phyloP scores from a whole-genome alignment of 1,139 yeast genomes.

The Yamadazyma dendronema region DNA sequence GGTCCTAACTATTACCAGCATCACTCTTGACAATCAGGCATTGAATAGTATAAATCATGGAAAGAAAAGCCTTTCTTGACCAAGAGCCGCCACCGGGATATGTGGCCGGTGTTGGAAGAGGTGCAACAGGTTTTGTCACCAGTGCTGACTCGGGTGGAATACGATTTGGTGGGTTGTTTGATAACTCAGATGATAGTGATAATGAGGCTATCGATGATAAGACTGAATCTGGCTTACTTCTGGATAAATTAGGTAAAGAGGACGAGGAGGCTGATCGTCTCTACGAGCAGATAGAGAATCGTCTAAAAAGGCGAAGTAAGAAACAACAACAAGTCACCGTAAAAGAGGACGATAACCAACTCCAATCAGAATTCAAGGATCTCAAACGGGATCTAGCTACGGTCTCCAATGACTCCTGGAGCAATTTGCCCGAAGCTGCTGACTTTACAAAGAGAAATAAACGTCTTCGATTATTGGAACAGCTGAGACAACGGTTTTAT shows the following conservation, averaged over 20 bases:
- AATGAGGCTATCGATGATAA: conserved; percentile 26
- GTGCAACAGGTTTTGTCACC: conserved; percentile 91
- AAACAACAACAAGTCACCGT: conserved; percentile 19
- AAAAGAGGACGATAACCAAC: conserved; percentile 19
- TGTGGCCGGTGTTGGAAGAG: conserved; percentile 90
- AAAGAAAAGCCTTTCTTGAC: conserved; percentile 65
- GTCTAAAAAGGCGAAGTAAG: conserved; percentile 25
- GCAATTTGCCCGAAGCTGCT: conserved; percentile 79
- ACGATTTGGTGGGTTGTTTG: conserved; percentile 19
- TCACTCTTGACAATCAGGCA: too few relatives aligned
- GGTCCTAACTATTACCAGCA: not conserved
- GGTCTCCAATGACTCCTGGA: conserved; percentile 77
- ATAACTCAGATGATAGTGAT: conserved; percentile 30
- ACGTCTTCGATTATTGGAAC: conserved; percentile 61
- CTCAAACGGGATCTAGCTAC: conserved; percentile 60
- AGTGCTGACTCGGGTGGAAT: conserved; percentile 69
- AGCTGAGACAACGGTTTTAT: conserved; percentile 66
- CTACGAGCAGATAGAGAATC: conserved; percentile 62
- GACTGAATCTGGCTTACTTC: conserved; percentile 23
- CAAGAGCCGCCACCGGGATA: conserved; percentile 90
- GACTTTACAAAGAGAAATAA: conserved; percentile 83
- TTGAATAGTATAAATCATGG: conserved; percentile 28
- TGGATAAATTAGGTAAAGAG: conserved; percentile 44
- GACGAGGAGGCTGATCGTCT: conserved; percentile 73
- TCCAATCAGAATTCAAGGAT: conserved; percentile 37